Evolutionary conservation across 192 early-diverging fungal species (phyloP), one percentile per base, ranked within the genome.

Genomic region (Pilaira anomala): DNA sequence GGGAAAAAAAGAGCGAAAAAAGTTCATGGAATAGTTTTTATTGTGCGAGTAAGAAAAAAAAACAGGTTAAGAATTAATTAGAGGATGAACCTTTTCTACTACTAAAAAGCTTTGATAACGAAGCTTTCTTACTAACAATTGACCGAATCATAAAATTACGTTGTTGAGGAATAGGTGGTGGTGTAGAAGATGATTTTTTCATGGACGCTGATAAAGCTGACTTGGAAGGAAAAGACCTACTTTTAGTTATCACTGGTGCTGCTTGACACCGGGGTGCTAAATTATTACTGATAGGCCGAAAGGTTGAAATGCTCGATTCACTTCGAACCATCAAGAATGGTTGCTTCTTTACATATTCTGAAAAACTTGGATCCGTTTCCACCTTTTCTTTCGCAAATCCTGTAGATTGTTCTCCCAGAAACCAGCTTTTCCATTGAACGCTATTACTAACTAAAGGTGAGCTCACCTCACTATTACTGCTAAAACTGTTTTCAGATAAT

Each of bases 211-310:
- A 26, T 39, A 26, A 11, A 7, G 41, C 19, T 24, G 29, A 26
- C 29, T 39, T 40, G 19, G 25, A n/a, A 28, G 36, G 39, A 30
- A 13, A 4, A 28, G 49, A 63, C 53, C 50, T 25, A 63, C 62
- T 48, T 14, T 21, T 58, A 46, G 44, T 46, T 6, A 46, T 18
- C 3, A 13, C 44, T n/a, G 40, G 19, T 3, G 26, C 25, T 3
- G 26, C 25, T 40, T 54, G 28, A 42, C 63, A 65, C 45, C 63
- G 14, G 13, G 63, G 53, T 13, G 68, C 61, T n/a, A 69, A 39
- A 22, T 62, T 63, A 36, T 69, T 69, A 28, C 68, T 69, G 48
- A 69, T 69, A 25, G 68, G 68, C 8, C 68, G 61, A 42, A 69
- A 69, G 18, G 53, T 40, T 19, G 68, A 63, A 21, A 69, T 60